phyloP scores from a whole-genome alignment of 441 rosid genomes.

The Populus hybrid region DNA sequence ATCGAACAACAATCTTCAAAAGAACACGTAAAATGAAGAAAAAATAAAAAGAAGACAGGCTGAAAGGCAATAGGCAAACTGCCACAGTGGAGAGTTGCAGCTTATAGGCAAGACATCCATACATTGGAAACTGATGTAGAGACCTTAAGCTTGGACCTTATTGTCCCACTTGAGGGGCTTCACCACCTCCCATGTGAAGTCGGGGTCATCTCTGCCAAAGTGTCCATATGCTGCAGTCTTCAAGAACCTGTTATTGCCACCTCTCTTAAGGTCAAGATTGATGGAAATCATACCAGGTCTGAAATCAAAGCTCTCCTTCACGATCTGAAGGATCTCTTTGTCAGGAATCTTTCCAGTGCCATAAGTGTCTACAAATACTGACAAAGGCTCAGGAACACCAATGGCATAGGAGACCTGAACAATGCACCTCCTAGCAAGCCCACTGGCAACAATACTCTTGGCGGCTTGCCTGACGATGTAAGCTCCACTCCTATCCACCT shows the following conservation, averaged over 20 bases:
- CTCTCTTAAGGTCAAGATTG: conserved; percentile 7
- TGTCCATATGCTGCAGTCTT: too few species aligned
- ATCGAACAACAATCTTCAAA: not conserved
- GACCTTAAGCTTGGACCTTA: conserved; percentile 36
- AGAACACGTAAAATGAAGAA: not conserved
- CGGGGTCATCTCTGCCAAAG: too few species aligned
- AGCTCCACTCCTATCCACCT: too few species aligned
- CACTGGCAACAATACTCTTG: too few species aligned
- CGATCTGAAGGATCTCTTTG: conserved; percentile 54
- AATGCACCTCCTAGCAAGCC: conserved; percentile 37
- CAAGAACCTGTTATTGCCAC: too few species aligned
- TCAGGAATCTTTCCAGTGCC: conserved; percentile 57
- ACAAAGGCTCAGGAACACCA: conserved; percentile 60
- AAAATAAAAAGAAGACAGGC: too few species aligned
- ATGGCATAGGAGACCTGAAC: conserved; percentile 63
- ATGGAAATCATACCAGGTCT: conserved; percentile 27
- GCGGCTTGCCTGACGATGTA: too few species aligned
- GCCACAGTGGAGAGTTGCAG: conserved; percentile 25
- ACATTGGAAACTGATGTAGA: conserved; percentile 45
- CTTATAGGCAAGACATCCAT: conserved; percentile 43
- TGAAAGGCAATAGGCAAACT: not conserved
- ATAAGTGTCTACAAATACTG: conserved; percentile 48
- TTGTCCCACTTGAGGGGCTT: conserved; percentile 17
- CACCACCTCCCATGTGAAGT: too few species aligned
- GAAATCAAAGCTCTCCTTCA: conserved; percentile 29